Conservation (phyloP, 108 stramenopile genomes). For the Conticribra guillardii region DNA sequence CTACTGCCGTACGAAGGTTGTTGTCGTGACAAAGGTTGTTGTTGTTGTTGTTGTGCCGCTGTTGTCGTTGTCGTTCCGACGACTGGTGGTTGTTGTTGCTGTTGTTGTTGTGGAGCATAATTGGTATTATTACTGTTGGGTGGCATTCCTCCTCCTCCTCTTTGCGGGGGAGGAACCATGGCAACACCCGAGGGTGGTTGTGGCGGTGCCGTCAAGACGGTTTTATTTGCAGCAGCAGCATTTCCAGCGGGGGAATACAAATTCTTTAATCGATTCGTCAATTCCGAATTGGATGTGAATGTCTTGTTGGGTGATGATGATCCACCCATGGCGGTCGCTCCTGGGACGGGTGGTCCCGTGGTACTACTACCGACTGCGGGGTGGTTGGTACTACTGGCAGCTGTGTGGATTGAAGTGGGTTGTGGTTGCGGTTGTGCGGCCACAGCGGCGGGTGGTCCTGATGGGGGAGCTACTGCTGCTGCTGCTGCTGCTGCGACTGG, state of each 20-base stretch:
- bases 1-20: too few relatives aligned
- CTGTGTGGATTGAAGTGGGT: background rate
- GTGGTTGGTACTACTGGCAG: too few relatives aligned
- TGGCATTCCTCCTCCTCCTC: too few relatives aligned
- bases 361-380: too few relatives aligned
- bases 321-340: background rate
- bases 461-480: background rate
- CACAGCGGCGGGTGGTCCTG: background rate
- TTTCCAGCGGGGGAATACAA: constrained; percentile 4
- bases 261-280: constrained; percentile 48
- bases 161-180: too few relatives aligned
- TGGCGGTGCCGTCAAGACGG: background rate
- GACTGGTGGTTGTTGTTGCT: too few relatives aligned
- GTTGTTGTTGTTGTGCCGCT: background rate
- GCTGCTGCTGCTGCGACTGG: background rate
- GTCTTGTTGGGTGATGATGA: too few relatives aligned
- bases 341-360: background rate
- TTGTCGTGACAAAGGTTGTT: constrained; percentile 6
- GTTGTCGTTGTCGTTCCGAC: too few relatives aligned
- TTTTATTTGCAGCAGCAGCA: constrained; percentile 3
- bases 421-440: background rate
- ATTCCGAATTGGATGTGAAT: constrained; percentile 39
- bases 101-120: too few relatives aligned
- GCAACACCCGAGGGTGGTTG: background rate
- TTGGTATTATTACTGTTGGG: too few relatives aligned